phyloP scores from a whole-genome alignment of 371 early-diverging fungal genomes.

The Basidiobolus meristosporus region DNA sequence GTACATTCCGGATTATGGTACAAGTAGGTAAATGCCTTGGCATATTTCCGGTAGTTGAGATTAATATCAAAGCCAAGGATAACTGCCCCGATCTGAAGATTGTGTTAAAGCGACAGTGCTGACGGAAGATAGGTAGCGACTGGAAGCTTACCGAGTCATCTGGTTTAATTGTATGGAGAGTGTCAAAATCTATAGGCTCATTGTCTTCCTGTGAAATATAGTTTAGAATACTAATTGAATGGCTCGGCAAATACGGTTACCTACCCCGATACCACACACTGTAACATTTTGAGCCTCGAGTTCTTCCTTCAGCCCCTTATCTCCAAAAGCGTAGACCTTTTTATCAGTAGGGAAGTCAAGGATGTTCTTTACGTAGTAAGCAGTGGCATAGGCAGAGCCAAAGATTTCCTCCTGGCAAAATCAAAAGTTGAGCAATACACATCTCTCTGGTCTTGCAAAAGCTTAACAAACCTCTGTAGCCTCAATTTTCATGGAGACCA shows the following conservation, averaged over 20 bases:
- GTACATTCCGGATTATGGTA: slow-evolving; percentile 38
- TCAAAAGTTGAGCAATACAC: background rate
- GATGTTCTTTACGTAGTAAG: slow-evolving; percentile 70
- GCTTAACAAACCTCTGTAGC: slow-evolving; percentile 51
- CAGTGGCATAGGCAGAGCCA: slow-evolving; percentile 86
- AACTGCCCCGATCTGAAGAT: slow-evolving; percentile 60
- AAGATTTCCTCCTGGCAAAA: slow-evolving; percentile 69
- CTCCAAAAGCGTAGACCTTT: slow-evolving; percentile 81
- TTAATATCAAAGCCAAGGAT: slow-evolving; percentile 72
- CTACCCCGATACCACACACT: slow-evolving; percentile 29
- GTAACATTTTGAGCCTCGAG: slow-evolving; percentile 52
- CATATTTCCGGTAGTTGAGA: slow-evolving; percentile 76
- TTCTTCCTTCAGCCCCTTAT: slow-evolving; percentile 75
- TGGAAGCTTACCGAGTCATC: slow-evolving; percentile 15
- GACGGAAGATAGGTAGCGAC: background rate
- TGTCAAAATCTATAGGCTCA: slow-evolving; percentile 11
- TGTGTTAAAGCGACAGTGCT: background rate
- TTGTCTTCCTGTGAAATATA: slow-evolving; percentile 12
- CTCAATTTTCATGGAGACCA: slow-evolving; percentile 26
- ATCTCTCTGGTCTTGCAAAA: too few relatives aligned
- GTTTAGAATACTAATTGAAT: background rate
- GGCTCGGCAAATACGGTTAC: slow-evolving; percentile 1
- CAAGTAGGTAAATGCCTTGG: slow-evolving; percentile 76
- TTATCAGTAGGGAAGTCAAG: slow-evolving; percentile 63
- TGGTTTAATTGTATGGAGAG: slow-evolving; percentile 9